These are phyloP conservation scores for Diphasiastrum complanatum DNA, from an alignment of 83 land plant species.

Conservation along the genomic window DNA sequence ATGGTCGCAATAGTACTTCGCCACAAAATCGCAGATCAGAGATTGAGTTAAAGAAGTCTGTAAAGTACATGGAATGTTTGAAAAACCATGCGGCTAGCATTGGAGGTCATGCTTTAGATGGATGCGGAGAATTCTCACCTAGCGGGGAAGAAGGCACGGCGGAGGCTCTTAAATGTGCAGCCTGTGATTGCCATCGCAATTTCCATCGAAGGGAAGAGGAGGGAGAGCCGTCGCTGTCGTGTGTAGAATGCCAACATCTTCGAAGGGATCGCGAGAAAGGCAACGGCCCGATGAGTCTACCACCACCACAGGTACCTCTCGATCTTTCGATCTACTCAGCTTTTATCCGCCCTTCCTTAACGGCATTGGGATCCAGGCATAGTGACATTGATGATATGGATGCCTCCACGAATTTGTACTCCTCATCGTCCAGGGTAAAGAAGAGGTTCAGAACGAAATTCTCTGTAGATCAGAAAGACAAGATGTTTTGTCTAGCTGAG, in stretches of 20 bases:
- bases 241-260: neutral
- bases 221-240: neutral
- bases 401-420: neutral
- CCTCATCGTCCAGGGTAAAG: neutral
- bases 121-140: constrained; percentile 1
- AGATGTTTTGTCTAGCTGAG: neutral
- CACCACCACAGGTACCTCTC: too few relatives aligned
- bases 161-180: constrained; percentile 13
- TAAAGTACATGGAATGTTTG: too few relatives aligned
- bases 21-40: too few relatives aligned
- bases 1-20: too few relatives aligned
- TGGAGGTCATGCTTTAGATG: constrained; percentile 3
- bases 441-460: constrained; percentile 9
- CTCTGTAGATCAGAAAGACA: constrained; percentile 8
- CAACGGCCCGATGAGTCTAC: too few relatives aligned
- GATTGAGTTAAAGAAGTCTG: too few relatives aligned
- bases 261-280: neutral
- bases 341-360: neutral
- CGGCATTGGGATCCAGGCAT: neutral
- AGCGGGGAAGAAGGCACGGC: constrained; percentile 18
- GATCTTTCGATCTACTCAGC: too few relatives aligned
- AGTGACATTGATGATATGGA: neutral
- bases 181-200: constrained; percentile 21
- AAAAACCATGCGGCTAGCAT: constrained; percentile 8
- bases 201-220: constrained; percentile 15